phyloP scores from a whole-genome alignment of 1,139 yeast genomes.

The Debaryomyces subglobosus region DNA sequence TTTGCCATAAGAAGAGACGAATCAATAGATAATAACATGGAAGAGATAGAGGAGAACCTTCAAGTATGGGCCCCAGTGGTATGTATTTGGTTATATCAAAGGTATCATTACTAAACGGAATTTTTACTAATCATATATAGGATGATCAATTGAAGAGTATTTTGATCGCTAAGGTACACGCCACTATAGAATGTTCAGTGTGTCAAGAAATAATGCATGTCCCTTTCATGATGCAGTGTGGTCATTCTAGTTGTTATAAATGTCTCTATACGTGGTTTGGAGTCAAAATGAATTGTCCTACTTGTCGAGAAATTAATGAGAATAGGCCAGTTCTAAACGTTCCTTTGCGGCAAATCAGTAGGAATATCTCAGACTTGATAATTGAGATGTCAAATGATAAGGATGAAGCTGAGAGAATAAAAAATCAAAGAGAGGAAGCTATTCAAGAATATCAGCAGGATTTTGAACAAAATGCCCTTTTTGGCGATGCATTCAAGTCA shows the following conservation, averaged over 20 bases:
- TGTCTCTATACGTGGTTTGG: conserved; percentile 57
- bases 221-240: conserved; percentile 46
- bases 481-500: conserved; percentile 53
- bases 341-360: conserved; percentile 41
- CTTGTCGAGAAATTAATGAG: conserved; percentile 50
- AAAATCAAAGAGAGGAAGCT: conserved; percentile 27
- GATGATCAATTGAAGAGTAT: conserved; percentile 18
- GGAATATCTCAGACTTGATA: conserved; percentile 31
- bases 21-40: conserved; percentile 1
- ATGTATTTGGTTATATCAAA: conserved; percentile 1
- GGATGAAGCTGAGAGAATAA: conserved; percentile 23
- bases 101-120: not conserved
- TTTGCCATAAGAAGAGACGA: not conserved
- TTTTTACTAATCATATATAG: conserved; percentile 20
- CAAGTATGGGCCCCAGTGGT: conserved; percentile 11
- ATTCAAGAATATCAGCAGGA: conserved; percentile 43
- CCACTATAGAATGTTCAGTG: conserved; percentile 42
- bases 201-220: conserved; percentile 50
- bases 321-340: conserved; percentile 50
- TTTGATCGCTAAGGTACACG: conserved; percentile 27
- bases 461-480: conserved; percentile 35
- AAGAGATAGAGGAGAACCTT: conserved; percentile 5
- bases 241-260: conserved; percentile 50
- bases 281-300: conserved; percentile 54
- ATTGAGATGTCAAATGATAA: conserved; percentile 27